Evolutionary conservation across 768 basidiomycete genomes (phyloP).

Genomic region (Rhizopogon roseolus): DNA sequence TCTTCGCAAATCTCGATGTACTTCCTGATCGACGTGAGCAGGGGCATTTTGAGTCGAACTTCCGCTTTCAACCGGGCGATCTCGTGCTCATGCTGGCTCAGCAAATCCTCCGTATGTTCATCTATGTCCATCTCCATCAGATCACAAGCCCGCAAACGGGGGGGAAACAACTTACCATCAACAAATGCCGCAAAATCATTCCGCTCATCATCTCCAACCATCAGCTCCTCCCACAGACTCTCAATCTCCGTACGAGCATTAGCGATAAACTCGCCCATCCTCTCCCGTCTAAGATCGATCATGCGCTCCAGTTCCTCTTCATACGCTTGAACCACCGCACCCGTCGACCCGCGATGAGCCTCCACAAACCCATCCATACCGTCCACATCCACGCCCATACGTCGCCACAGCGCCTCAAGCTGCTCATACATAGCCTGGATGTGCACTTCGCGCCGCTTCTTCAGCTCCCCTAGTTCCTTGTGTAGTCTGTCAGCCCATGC

Average conservation of each 20-base stretch:
- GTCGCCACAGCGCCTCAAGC: constrained; percentile 84
- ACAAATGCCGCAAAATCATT: constrained; percentile 76
- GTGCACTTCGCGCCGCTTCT: constrained; percentile 68
- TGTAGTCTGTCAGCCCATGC: constrained; percentile 61
- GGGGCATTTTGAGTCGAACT: constrained; percentile 66
- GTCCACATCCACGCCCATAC: constrained; percentile 73
- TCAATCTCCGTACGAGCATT: constrained; percentile 80
- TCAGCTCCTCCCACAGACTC: constrained; percentile 79
- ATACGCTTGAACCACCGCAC: constrained; percentile 74
- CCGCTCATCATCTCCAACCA: constrained; percentile 80
- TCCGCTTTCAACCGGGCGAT: constrained; percentile 80
- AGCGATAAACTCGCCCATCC: constrained; percentile 79
- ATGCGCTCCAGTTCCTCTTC: constrained; percentile 88
- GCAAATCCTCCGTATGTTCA: constrained; percentile 84
- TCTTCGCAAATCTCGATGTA: constrained; percentile 92
- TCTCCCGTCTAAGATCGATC: constrained; percentile 81
- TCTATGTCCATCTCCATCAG: constrained; percentile 36
- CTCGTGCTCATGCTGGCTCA: constrained; percentile 82
- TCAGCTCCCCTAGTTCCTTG: constrained; percentile 63
- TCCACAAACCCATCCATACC: constrained; percentile 95
- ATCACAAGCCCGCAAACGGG: not conserved
- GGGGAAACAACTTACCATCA: constrained; percentile 54
- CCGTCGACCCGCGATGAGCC: constrained; percentile 71
- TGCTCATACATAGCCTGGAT: constrained; percentile 96
- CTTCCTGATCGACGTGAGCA: constrained; percentile 74